Evolutionary conservation across 164 flowering plant genomes (phyloP).

Genomic region (Aristolochia fimbriata): DNA sequence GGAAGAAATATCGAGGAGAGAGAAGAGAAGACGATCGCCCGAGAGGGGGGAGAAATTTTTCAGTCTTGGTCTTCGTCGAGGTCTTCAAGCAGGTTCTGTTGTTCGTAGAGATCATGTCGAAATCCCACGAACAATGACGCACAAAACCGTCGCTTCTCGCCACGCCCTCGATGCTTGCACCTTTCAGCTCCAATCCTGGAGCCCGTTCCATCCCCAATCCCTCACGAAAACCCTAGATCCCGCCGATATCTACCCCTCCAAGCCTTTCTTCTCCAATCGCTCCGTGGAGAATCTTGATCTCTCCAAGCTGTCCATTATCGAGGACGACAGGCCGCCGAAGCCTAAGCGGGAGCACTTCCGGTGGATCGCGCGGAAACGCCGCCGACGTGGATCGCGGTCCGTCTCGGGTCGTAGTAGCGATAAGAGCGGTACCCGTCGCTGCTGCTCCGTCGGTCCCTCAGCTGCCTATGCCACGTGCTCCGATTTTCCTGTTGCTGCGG

Average conservation of each 20-base stretch:
- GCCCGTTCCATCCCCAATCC: slow-evolving; percentile 49
- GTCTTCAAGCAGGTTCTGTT: too few species aligned
- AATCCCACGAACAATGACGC: slow-evolving; percentile 28
- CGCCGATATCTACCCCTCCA: slow-evolving; percentile 15
- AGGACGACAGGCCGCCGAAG: slow-evolving; percentile 31
- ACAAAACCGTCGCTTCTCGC: slow-evolving; percentile 29
- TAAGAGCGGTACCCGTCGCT: slow-evolving; percentile 53
- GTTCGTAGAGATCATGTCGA: neutral
- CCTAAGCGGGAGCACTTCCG: slow-evolving; percentile 22
- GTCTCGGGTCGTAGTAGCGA: slow-evolving; percentile 87
- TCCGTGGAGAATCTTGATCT: slow-evolving; percentile 41
- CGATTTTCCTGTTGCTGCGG: slow-evolving; percentile 58
- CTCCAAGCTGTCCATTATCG: slow-evolving; percentile 52
- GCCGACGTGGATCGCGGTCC: slow-evolving; percentile 71
- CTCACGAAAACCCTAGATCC: slow-evolving; percentile 24
- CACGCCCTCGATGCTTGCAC: slow-evolving; percentile 65
- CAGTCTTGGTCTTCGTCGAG: too few species aligned
- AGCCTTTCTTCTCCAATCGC: slow-evolving; percentile 14
- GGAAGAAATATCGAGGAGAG: too few species aligned
- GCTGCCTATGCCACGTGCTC: slow-evolving; percentile 72
- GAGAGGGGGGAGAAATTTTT: too few species aligned
- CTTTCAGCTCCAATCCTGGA: slow-evolving; percentile 63
- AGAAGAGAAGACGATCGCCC: too few species aligned
- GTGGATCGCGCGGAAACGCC: slow-evolving; percentile 51
- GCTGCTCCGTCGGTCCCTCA: slow-evolving; percentile 69